Base-by-base conservation (phyloP, 306 rosid species). In the Trifolium fragiferum region DNA sequence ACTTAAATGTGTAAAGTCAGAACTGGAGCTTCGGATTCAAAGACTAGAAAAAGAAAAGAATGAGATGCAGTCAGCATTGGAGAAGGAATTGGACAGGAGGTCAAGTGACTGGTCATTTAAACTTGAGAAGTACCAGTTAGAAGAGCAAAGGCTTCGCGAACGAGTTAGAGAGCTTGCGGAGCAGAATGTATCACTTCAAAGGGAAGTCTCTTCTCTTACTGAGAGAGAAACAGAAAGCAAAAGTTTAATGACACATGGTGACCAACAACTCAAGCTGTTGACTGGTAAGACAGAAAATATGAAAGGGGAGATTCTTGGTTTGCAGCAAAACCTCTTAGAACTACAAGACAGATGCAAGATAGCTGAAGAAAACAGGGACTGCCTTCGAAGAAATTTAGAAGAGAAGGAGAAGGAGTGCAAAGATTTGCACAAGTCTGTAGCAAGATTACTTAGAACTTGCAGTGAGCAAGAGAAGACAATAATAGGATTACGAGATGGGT, bases 161-260 rank as follows among this genome's bases (percentile, higher is more conserved):
- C 82, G 97, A 69, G 96, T 94, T 78, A 86, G 99, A 90, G 99
- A 92, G 90, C 99, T 92, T 27, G 99, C 99, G 13, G 97, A 94
- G 83, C 95, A 89, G 81, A 94, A 94, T 81, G 99, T 94, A 46
- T 90, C 97, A 6, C 90, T 94, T 80, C 99, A 92, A 78, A 90
- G 93, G 87, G 96, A 90, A 67, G 93, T 92, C 49, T 88, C 96
- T 65, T 81, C 93, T 50, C 82, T 83, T 71, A 78, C 77, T 65
- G 96, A 72, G 82, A 90, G 83, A 86, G 97, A 90, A 82, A 72
- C 85, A 16, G 96, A 90, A 83, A 86, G 75, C 63, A 87, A 65
- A 78, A 84, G 74, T 65, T 72, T 74, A 66, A 83, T 85, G 68
- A 70, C 86, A 74, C 69, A 76, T 61, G 83, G 87, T 14, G 93